phyloP scores from a whole-genome alignment of 2,329 filamentous ascomycete genomes.

The Chrysoporthe austroafricana region DNA sequence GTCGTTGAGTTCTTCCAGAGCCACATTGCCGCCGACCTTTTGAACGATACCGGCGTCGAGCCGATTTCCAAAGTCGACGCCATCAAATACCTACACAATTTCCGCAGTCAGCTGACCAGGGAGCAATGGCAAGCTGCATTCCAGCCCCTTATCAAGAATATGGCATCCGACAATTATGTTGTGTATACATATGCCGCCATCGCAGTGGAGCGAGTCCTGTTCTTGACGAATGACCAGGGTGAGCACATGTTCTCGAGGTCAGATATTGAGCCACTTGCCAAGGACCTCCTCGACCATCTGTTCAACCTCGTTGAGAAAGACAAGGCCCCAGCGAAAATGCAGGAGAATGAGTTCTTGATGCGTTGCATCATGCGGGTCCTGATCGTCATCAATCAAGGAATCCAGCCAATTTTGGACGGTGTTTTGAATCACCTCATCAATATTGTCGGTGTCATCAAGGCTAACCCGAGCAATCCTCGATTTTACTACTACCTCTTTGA shows the following conservation, averaged over 20 bases:
- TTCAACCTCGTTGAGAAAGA: conserved; percentile 91
- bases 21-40: conserved; percentile 85
- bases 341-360: conserved; percentile 99
- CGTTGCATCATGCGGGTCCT: conserved; percentile 97
- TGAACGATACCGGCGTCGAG: conserved; percentile 69
- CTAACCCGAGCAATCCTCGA: conserved; percentile 94
- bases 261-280: conserved; percentile 80
- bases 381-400: conserved; percentile 86
- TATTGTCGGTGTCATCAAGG: conserved; percentile 89
- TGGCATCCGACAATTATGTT: conserved; percentile 89
- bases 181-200: conserved; percentile 98
- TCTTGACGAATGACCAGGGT: conserved; percentile 75
- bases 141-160: conserved; percentile 85
- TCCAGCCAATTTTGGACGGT: conserved; percentile 72
- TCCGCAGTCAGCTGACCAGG: conserved; percentile 91
- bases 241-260: conserved; percentile 78
- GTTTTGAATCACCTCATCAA: conserved; percentile 83
- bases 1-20: conserved; percentile 95
- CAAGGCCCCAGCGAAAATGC: conserved; percentile 83
- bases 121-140: conserved; percentile 92
- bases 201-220: conserved; percentile 90
- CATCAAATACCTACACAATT: conserved; percentile 97
- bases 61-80: conserved; percentile 95
- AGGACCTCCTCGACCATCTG: conserved; percentile 84
- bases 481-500: conserved; percentile 99